Evolutionary conservation across 31 red algal genomes (phyloP).

Genomic region (Pterothamnion heteromorphum): DNA sequence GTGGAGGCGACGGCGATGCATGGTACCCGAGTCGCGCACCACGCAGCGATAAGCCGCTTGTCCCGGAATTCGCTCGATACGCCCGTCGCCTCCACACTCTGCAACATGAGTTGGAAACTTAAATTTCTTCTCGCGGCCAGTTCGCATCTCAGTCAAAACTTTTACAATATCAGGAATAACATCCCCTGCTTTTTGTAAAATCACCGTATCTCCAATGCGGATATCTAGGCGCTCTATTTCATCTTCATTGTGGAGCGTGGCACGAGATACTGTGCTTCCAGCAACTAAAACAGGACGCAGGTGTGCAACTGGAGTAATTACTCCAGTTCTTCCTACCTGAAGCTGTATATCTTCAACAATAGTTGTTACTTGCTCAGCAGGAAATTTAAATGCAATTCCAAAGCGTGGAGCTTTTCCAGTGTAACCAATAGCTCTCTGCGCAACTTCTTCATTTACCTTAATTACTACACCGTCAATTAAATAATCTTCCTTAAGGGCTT

Average conservation of each 20-base stretch:
- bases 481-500: not conserved
- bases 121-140: not conserved
- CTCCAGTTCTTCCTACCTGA: slow-evolving; percentile 71
- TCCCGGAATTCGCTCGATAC: not conserved
- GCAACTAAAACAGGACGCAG: slow-evolving; percentile 64
- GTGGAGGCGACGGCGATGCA: not conserved
- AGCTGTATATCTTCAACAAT: slow-evolving; percentile 56
- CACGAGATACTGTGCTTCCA: slow-evolving; percentile 63
- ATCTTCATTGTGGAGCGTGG: slow-evolving; percentile 81
- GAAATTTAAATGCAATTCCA: slow-evolving; percentile 76
- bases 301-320: slow-evolving; percentile 82
- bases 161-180: slow-evolving; percentile 73
- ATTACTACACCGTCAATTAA: slow-evolving; percentile 70
- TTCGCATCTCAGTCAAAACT: slow-evolving; percentile 24
- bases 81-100: slow-evolving; percentile 18
- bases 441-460: slow-evolving; percentile 57
- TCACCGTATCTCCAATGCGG: slow-evolving; percentile 57
- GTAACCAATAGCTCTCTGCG: slow-evolving; percentile 49
- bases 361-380: slow-evolving; percentile 56
- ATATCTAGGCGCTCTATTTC: slow-evolving; percentile 63
- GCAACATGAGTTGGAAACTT: not conserved
- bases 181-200: slow-evolving; percentile 65
- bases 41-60: slow-evolving; percentile 28
- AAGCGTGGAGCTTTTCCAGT: slow-evolving; percentile 67
- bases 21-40: not conserved